Conservation (phyloP, 345 rosid genomes). For the Heritiera fomes region DNA sequence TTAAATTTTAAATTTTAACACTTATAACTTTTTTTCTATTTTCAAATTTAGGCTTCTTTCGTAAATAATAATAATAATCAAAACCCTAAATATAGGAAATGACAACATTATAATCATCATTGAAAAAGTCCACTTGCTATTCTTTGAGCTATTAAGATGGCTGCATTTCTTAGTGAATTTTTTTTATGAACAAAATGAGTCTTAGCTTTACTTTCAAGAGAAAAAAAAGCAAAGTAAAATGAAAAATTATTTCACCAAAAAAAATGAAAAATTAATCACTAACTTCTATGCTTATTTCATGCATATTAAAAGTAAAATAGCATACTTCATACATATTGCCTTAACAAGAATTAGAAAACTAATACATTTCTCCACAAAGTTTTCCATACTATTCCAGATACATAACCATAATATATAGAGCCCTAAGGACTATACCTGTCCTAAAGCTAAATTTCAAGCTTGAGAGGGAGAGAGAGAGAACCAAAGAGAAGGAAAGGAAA, state of each 20-base stretch:
- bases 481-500: background rate
- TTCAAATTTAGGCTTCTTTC: too few species aligned
- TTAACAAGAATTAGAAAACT: background rate
- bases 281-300: background rate
- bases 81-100: too few species aligned
- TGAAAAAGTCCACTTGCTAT: background rate
- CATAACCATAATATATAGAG: background rate
- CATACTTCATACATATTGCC: background rate
- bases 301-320: background rate
- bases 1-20: too few species aligned
- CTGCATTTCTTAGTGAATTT: background rate
- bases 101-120: too few species aligned
- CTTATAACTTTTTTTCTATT: too few species aligned
- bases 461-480: constrained; percentile 1
- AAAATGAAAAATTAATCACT: background rate
- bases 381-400: constrained; percentile 5
- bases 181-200: too few species aligned
- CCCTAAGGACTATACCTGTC: background rate
- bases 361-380: background rate
- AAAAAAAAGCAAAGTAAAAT: background rate
- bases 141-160: background rate
- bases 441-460: constrained; percentile 15
- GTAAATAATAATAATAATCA: too few species aligned
- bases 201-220: background rate
- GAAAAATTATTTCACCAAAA: too few species aligned